Percentiles rank a stretch among this genome's conserved stretches.
Conservation (phyloP, 441 rosid species). For the Eutrema salsugineum region DNA sequence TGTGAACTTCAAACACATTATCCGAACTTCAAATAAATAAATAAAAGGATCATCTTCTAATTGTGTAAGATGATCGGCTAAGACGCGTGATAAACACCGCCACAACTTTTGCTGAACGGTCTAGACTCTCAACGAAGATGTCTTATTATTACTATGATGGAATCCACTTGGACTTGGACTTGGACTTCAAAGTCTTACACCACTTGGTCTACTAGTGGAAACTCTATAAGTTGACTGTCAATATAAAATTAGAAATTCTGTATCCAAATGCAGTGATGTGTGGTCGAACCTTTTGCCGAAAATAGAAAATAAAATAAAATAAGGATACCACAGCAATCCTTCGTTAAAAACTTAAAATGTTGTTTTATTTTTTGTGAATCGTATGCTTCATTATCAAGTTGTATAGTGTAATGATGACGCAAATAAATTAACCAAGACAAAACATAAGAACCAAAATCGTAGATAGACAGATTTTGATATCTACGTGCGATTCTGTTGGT, state of each 20-base stretch:
- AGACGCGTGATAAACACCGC: conserved; percentile 8
- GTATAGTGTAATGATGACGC: no score
- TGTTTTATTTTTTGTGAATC: not conserved
- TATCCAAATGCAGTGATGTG: not conserved
- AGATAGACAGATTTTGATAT: no score
- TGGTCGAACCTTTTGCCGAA: not conserved
- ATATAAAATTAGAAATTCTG: no score
- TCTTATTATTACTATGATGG: not conserved
- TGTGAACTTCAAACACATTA: not conserved
- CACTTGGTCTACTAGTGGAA: conserved; percentile 9
- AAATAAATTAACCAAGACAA: no score
- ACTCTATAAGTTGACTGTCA: conserved; percentile 1
- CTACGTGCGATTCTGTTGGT: not conserved
- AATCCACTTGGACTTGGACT: conserved; percentile 11
- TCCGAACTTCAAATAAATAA: not conserved
- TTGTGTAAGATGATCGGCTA: not conserved
- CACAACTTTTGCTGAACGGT: not conserved
- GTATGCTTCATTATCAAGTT: not conserved
- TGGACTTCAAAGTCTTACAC: conserved; percentile 19
- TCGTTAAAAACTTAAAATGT: no score
- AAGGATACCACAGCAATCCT: not conserved
- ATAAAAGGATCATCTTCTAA: not conserved
- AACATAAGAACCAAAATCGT: not conserved
- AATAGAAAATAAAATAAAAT: not conserved
- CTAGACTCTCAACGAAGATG: not conserved